Evolutionary conservation across 305 asterid species (phyloP).

Genomic region (Fraxinus latifolia): DNA sequence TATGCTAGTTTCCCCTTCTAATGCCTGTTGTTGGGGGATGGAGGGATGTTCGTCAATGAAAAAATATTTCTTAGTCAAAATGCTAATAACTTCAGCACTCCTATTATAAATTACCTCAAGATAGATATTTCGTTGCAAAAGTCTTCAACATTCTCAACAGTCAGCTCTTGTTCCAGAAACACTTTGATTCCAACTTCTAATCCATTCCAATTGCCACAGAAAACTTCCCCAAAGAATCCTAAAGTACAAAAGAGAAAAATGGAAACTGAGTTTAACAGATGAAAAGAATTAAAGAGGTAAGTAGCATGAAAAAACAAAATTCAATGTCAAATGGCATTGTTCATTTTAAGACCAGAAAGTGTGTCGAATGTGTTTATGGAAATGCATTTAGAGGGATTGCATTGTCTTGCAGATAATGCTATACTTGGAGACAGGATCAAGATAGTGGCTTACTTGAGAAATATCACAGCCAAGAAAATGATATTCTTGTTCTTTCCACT

Average conservation of each 20-base stretch:
- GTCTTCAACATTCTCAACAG: slow-evolving; percentile 93
- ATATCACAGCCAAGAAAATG: background rate
- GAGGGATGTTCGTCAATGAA: background rate
- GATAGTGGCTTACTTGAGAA: background rate
- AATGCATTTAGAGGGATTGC: background rate
- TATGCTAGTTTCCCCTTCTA: slow-evolving; percentile 10
- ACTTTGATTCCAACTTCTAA: slow-evolving; percentile 88
- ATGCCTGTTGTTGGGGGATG: background rate
- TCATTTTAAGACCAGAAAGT: background rate
- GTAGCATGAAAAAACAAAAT: background rate
- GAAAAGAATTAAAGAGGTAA: background rate
- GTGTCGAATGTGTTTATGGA: background rate
- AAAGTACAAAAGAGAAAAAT: slow-evolving; percentile 12
- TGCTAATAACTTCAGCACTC: slow-evolving; percentile 14
- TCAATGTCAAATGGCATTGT: background rate
- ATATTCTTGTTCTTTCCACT: background rate
- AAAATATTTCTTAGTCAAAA: background rate
- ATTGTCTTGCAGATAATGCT: background rate
- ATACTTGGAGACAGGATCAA: background rate
- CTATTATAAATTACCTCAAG: slow-evolving; percentile 53
- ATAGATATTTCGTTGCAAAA: slow-evolving; percentile 94
- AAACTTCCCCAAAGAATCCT: slow-evolving; percentile 99
- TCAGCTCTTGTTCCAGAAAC: slow-evolving; percentile 88
- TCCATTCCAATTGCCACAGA: slow-evolving; percentile 96
- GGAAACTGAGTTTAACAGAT: background rate